Percentiles rank a stretch among this genome's conserved stretches.
phyloP scores from a whole-genome alignment of 2,329 filamentous ascomycete genomes.

The Pseudogymnoascus sp. region DNA sequence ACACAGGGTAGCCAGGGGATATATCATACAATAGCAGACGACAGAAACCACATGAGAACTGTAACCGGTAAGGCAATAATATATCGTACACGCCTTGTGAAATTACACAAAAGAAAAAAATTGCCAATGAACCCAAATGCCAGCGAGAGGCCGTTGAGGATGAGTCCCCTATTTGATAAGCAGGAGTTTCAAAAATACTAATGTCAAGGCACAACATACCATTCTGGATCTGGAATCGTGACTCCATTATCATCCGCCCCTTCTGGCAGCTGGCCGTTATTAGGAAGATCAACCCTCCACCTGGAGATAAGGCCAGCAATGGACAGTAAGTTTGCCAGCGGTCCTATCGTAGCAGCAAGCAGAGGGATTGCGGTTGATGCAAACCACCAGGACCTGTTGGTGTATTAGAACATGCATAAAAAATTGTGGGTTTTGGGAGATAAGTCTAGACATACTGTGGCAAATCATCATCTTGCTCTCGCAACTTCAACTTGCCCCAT shows the following conservation, averaged over 20 bases:
- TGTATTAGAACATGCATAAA: not conserved
- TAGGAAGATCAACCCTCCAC: conserved; percentile 47
- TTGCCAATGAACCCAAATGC: conserved; percentile 58
- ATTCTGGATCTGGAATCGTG: conserved; percentile 50
- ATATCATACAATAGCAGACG: conserved; percentile 47
- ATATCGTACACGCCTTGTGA: conserved; percentile 57
- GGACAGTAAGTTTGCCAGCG: conserved; percentile 61
- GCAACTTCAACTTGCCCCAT: conserved; percentile 24
- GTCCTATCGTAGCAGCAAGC: conserved; percentile 59
- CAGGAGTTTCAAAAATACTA: not conserved
- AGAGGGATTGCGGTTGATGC: conserved; percentile 42
- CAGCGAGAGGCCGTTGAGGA: conserved; percentile 55
- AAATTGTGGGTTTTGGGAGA: not conserved
- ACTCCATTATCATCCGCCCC: conserved; percentile 42
- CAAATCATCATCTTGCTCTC: conserved; percentile 27
- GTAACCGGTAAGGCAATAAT: conserved; percentile 59
- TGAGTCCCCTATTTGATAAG: conserved; percentile 39
- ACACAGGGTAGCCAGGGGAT: conserved; percentile 54
- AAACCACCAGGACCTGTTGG: conserved; percentile 32
- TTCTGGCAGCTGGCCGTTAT: conserved; percentile 34
- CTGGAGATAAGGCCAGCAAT: conserved; percentile 58
- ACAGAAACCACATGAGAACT: conserved; percentile 58
- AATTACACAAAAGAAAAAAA: conserved; percentile 59
- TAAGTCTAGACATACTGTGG: conserved; percentile 23
- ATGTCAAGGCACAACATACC: conserved; percentile 34